Conservation (phyloP, 257 asterid genomes). For the Nicotiana obtusifolia region DNA sequence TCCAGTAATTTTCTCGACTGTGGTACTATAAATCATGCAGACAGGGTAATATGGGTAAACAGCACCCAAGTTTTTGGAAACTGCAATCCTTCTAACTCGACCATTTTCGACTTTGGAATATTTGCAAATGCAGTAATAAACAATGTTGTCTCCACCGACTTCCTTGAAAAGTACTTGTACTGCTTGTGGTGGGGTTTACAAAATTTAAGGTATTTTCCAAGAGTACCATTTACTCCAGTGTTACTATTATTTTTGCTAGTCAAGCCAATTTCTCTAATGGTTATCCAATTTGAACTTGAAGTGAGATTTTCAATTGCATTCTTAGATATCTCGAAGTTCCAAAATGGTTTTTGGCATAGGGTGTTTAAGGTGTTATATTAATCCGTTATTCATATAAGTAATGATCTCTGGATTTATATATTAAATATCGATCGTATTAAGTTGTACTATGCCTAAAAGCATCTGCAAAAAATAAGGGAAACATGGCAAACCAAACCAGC, state of each 20-base stretch:
- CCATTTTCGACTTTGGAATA: conserved; percentile 61
- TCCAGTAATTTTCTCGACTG: conserved; percentile 61
- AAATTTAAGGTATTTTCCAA: conserved; percentile 52
- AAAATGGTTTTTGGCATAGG: neutral
- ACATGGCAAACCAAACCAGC: no score
- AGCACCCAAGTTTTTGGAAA: conserved; percentile 45
- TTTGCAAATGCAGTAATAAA: conserved; percentile 59
- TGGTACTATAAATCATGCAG: conserved; percentile 39
- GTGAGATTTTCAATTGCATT: neutral
- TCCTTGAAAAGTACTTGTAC: conserved; percentile 73
- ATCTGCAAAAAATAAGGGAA: no score
- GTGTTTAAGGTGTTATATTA: neutral
- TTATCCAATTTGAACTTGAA: neutral
- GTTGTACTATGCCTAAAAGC: no score
- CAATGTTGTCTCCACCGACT: conserved; percentile 55
- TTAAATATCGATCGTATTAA: neutral
- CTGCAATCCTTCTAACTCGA: conserved; percentile 50
- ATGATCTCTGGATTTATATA: neutral
- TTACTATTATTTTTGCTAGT: neutral
- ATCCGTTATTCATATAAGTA: neutral
- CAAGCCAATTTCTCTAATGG: neutral
- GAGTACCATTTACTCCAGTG: neutral
- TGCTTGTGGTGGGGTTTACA: conserved; percentile 96
- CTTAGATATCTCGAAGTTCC: neutral
- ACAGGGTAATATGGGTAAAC: conserved; percentile 48